Conservation (phyloP, 2,329 filamentous ascomycete genomes). For the Penicillium palitans region DNA sequence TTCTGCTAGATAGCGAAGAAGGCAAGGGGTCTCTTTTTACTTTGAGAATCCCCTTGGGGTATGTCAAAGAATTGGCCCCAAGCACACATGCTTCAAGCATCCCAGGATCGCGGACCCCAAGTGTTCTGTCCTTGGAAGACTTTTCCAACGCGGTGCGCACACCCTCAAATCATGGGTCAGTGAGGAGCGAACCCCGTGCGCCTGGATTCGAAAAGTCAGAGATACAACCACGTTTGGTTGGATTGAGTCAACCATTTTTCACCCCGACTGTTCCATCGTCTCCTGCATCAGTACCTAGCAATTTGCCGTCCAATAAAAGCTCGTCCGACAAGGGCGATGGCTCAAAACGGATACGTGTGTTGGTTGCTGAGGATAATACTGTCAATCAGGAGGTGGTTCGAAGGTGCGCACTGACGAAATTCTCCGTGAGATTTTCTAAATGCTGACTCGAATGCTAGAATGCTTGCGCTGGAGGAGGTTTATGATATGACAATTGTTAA, state of each 20-base stretch:
- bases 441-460: constrained; percentile 46
- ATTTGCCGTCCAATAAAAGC: constrained; percentile 56
- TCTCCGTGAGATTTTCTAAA: neutral
- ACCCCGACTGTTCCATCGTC: constrained; percentile 34
- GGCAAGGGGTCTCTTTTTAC: constrained; percentile 78
- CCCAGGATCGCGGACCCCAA: constrained; percentile 34
- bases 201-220: constrained; percentile 56
- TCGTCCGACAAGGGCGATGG: constrained; percentile 63
- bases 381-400: constrained; percentile 62
- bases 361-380: constrained; percentile 80
- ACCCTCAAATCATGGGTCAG: constrained; percentile 25
- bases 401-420: constrained; percentile 12
- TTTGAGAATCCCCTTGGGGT: constrained; percentile 78
- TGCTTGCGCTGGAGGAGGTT: constrained; percentile 55
- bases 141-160: constrained; percentile 25
- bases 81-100: constrained; percentile 30
- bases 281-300: constrained; percentile 6
- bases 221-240: constrained; percentile 74
- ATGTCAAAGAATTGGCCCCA: constrained; percentile 65
- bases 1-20: constrained; percentile 69
- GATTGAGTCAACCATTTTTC: constrained; percentile 81
- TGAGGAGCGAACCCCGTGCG: constrained; percentile 27
- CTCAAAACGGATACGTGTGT: constrained; percentile 67
- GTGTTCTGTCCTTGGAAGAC: constrained; percentile 31
- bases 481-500: constrained; percentile 82